These are phyloP conservation scores for Ophiostoma montium DNA, from an alignment of 2,329 filamentous ascomycete genomes.

Conservation along the genomic window DNA sequence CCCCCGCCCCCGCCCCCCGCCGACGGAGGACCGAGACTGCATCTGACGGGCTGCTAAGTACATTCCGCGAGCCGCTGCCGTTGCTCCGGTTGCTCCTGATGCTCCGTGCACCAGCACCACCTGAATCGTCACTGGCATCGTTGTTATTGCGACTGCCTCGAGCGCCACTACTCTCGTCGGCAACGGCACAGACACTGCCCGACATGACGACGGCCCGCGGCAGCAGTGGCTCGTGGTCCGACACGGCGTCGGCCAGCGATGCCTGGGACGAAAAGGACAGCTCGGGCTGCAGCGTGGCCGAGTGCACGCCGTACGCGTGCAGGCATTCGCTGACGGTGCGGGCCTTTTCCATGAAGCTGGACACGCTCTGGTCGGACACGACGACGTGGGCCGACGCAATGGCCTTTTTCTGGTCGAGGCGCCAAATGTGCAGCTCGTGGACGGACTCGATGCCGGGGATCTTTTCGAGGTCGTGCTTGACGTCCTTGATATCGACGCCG, in stretches of 20 bases:
- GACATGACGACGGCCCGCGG: not conserved
- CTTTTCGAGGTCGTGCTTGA: constrained; percentile 56
- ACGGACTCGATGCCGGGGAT: constrained; percentile 53
- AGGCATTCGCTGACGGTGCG: constrained; percentile 53
- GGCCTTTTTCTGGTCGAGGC: constrained; percentile 53
- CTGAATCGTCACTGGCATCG: no score
- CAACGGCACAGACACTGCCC: not conserved
- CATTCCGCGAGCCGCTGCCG: not conserved
- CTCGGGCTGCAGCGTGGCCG: constrained; percentile 57
- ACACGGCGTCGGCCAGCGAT: not conserved
- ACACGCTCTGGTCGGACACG: constrained; percentile 41
- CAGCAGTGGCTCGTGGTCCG: not conserved
- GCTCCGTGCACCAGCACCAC: not conserved
- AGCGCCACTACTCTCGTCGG: not conserved
- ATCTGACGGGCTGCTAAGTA: not conserved
- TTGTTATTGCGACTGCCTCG: not conserved
- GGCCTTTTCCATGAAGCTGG: constrained; percentile 45
- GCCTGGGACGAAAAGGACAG: constrained; percentile 8
- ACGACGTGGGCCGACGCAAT: constrained; percentile 58
- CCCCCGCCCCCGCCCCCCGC: constrained; percentile 13
- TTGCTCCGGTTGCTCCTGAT: not conserved
- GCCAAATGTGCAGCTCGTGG: constrained; percentile 63
- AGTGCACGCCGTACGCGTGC: constrained; percentile 61
- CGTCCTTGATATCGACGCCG: constrained; percentile 44
- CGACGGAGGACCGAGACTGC: constrained; percentile 14